These are phyloP conservation scores for Gossypium sturtianum DNA, from an alignment of 345 rosid species.

Conservation along the genomic window DNA sequence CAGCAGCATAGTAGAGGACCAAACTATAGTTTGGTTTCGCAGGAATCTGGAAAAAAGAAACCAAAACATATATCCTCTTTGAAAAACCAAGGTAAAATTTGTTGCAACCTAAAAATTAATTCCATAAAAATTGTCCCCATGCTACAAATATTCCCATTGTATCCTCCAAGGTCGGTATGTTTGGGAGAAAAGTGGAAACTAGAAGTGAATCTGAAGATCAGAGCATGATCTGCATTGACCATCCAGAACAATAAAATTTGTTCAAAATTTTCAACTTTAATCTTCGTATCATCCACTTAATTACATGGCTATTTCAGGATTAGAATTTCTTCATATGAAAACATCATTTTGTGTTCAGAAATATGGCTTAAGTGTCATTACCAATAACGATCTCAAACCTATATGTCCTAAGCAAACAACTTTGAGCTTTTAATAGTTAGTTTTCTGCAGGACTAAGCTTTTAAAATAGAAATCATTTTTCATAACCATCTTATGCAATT, in stretches of 20 bases:
- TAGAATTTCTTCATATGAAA: neutral
- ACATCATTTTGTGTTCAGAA: neutral
- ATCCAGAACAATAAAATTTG: neutral
- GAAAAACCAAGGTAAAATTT: neutral
- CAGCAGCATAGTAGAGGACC: conserved; percentile 84
- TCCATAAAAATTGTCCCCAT: conserved; percentile 1
- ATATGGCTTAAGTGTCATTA: neutral
- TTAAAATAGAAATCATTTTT: neutral
- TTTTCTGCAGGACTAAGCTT: neutral
- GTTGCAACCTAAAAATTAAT: neutral
- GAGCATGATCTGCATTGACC: neutral
- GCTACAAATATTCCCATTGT: neutral
- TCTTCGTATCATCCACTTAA: neutral
- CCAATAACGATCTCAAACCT: neutral
- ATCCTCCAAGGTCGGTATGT: neutral
- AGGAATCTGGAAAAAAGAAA: conserved; percentile 56
- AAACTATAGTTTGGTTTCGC: conserved; percentile 90
- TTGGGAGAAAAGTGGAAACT: neutral
- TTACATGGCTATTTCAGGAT: neutral
- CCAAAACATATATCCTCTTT: neutral
- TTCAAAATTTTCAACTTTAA: neutral
- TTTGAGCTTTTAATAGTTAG: neutral
- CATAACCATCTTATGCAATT: neutral
- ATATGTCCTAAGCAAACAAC: neutral
- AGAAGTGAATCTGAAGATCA: neutral